These are phyloP conservation scores for Erysimum pusillum DNA, from an alignment of 441 rosid species.

Conservation along the genomic window DNA sequence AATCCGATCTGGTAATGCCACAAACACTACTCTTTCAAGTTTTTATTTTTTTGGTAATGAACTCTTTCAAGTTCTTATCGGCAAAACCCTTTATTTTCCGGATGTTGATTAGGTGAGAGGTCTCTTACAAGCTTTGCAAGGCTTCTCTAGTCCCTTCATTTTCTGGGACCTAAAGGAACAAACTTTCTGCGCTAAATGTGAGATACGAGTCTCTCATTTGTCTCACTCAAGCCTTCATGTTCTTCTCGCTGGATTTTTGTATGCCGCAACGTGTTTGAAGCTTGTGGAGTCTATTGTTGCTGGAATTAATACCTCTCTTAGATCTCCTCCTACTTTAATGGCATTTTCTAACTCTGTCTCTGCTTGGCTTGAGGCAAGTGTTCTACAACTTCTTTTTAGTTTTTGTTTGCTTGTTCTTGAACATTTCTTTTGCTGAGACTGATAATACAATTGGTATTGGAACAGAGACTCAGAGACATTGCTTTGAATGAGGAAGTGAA, in stretches of 20 bases:
- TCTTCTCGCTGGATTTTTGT: constrained; percentile 65
- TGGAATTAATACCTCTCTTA: constrained; percentile 49
- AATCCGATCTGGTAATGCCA: constrained; percentile 67
- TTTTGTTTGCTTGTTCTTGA: neutral
- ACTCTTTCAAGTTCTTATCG: neutral
- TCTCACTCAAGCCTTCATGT: constrained; percentile 71
- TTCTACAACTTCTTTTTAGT: neutral
- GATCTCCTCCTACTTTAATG: constrained; percentile 62
- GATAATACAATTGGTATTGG: constrained; percentile 31
- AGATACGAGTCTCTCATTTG: constrained; percentile 77
- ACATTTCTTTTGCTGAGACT: constrained; percentile 23
- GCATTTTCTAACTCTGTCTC: constrained; percentile 79
- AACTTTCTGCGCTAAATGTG: constrained; percentile 56
- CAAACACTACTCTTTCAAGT: constrained; percentile 13
- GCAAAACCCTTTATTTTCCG: neutral
- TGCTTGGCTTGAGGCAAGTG: constrained; percentile 71
- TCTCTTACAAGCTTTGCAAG: constrained; percentile 79
- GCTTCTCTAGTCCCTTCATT: constrained; percentile 70
- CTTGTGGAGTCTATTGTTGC: constrained; percentile 63
- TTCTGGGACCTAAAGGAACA: constrained; percentile 64
- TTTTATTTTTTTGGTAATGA: neutral
- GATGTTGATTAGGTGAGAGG: constrained; percentile 59
- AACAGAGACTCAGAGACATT: constrained; percentile 74
- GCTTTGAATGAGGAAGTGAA: constrained; percentile 87
- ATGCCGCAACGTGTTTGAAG: constrained; percentile 82